These are phyloP conservation scores for Metschnikowia koreensis DNA, from an alignment of 805 yeast species.

Conservation along the genomic window DNA sequence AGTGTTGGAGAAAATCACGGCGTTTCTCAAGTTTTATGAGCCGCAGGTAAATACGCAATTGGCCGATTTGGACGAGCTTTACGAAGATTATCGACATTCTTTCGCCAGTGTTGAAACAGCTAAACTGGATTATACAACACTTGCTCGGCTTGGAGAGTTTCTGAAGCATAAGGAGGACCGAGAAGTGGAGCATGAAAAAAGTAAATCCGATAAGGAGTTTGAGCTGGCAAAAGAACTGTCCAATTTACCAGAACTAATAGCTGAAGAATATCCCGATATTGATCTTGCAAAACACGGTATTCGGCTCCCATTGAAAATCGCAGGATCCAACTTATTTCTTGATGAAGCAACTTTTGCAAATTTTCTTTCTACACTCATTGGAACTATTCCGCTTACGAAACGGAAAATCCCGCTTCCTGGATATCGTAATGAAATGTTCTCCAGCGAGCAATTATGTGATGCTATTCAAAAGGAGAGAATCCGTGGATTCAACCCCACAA, in stretches of 20 bases:
- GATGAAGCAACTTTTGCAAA: constrained; percentile 20
- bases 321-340: constrained; percentile 22
- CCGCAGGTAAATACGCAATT: constrained; percentile 28
- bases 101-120: constrained; percentile 28
- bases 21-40: constrained; percentile 36
- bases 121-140: constrained; percentile 31
- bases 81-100: constrained; percentile 25
- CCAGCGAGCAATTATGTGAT: constrained; percentile 38
- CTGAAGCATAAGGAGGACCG: constrained; percentile 4
- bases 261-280: not conserved
- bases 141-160: constrained; percentile 33
- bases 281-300: constrained; percentile 6
- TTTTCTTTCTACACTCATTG: constrained; percentile 24
- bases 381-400: constrained; percentile 24
- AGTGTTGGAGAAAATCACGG: constrained; percentile 33
- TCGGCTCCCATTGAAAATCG: constrained; percentile 34
- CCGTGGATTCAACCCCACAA: constrained; percentile 33
- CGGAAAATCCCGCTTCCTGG: constrained; percentile 42
- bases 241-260: not conserved
- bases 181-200: not conserved
- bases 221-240: not conserved
- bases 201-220: not conserved
- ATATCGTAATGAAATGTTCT: constrained; percentile 37
- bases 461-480: constrained; percentile 26
- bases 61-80: constrained; percentile 23